Evolutionary conservation across 331 rosid species (phyloP).

Genomic region (Rhamnella rubrinervis): DNA sequence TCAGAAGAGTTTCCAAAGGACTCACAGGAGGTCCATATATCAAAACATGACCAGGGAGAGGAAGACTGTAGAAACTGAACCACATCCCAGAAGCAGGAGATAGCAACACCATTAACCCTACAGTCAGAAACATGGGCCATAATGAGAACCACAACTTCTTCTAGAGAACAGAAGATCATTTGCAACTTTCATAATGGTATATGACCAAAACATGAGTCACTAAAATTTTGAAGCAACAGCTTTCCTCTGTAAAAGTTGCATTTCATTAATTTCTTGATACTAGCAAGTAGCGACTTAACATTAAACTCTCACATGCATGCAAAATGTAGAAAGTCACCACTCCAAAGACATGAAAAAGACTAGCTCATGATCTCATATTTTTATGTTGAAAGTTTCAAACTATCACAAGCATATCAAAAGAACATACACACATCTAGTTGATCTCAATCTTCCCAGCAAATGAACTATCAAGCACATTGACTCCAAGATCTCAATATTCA

Average conservation of each 20-base stretch:
- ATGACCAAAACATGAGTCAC: background rate
- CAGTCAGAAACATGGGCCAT: conserved; percentile 24
- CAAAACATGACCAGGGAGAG: conserved; percentile 87
- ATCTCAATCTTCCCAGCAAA: no score
- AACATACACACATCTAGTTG: no score
- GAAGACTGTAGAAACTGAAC: conserved; percentile 70
- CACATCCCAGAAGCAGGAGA: conserved; percentile 70
- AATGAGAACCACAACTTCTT: background rate
- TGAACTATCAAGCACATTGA: no score
- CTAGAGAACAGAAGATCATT: background rate
- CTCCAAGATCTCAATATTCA: no score
- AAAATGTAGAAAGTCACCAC: no score
- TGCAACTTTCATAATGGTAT: background rate
- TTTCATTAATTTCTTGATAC: no score
- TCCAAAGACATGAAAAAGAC: no score
- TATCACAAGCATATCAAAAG: no score
- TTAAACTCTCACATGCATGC: no score
- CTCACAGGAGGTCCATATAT: conserved; percentile 90
- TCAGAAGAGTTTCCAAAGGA: conserved; percentile 8
- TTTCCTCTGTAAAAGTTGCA: background rate
- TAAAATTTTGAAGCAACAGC: background rate
- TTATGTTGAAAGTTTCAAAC: no score
- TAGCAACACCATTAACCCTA: conserved; percentile 75
- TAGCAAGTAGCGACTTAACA: no score
- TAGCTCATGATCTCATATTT: no score